phyloP scores from a whole-genome alignment of 768 basidiomycete genomes.

The Leccinum rimulosum region DNA sequence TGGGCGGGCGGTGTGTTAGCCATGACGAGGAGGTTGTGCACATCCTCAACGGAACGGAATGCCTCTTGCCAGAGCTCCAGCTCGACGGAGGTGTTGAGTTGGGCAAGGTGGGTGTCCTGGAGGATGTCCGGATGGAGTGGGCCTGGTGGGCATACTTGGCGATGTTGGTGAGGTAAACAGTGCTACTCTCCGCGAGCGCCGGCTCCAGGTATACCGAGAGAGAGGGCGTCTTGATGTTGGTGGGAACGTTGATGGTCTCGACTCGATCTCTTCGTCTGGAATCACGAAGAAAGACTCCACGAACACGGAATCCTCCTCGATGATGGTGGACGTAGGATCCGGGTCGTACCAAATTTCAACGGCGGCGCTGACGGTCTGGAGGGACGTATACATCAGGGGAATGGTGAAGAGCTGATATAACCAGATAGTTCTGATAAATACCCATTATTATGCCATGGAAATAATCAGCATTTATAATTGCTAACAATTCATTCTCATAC shows the following conservation, averaged over 20 bases:
- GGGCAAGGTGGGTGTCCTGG: too few species aligned
- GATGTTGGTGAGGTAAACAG: conserved; percentile 74
- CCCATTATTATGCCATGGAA: too few species aligned
- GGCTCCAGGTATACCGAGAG: conserved; percentile 87
- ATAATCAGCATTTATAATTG: too few species aligned
- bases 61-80: too few species aligned
- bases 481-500: too few species aligned
- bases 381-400: conserved; percentile 61
- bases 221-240: conserved; percentile 97
- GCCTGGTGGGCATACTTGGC: conserved; percentile 93
- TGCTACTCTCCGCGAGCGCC: conserved; percentile 57
- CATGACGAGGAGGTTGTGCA: too few species aligned
- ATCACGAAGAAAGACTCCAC: conserved; percentile 99
- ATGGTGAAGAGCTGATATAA: too few species aligned
- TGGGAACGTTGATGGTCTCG: conserved; percentile 97
- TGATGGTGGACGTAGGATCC: conserved; percentile 85
- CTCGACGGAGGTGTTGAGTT: too few species aligned
- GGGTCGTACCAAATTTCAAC: conserved; percentile 99
- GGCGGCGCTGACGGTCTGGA: conserved; percentile 90
- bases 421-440: too few species aligned
- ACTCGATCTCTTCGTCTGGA: conserved; percentile 93
- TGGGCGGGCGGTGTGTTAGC: too few species aligned
- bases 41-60: too few species aligned
- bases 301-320: conserved; percentile 93
- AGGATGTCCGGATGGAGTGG: conserved; percentile 83